Evolutionary conservation across 1,284 basidiomycete genomes (phyloP).

Genomic region (Sanghuangporus sanghuang): DNA sequence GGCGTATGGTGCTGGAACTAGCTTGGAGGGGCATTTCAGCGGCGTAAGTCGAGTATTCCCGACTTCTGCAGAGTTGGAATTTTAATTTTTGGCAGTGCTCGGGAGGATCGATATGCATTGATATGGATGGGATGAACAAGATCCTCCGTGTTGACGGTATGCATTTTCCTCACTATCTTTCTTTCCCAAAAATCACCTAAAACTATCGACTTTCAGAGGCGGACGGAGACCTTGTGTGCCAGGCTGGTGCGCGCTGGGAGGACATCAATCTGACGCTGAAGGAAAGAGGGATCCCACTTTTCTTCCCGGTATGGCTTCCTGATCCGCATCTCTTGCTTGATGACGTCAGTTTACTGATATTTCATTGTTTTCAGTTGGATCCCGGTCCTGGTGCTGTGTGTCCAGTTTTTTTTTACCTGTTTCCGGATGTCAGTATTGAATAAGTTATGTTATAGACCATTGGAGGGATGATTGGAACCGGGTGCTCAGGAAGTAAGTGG

Average conservation of each 20-base stretch:
- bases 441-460: slow-evolving; percentile 36
- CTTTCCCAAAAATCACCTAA: slow-evolving; percentile 14
- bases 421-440: neutral
- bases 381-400: slow-evolving; percentile 47
- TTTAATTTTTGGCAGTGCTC: slow-evolving; percentile 35
- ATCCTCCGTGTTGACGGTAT: slow-evolving; percentile 46
- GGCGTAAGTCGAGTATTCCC: slow-evolving; percentile 40
- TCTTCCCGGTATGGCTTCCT: slow-evolving; percentile 55
- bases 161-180: neutral
- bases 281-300: slow-evolving; percentile 61
- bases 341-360: neutral
- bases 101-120: slow-evolving; percentile 72
- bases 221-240: slow-evolving; percentile 72
- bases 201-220: slow-evolving; percentile 30
- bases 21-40: slow-evolving; percentile 53
- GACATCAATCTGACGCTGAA: slow-evolving; percentile 77
- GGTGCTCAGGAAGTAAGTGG: slow-evolving; percentile 51
- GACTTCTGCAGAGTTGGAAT: neutral
- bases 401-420: neutral
- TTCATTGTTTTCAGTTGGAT: slow-evolving; percentile 34
- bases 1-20: slow-evolving; percentile 58
- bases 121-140: slow-evolving; percentile 61
- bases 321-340: neutral
- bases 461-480: slow-evolving; percentile 53
- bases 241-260: slow-evolving; percentile 85